Evolutionary conservation across 2,329 filamentous ascomycete genomes (phyloP).

Genomic region (Exophiala alcalophila): DNA sequence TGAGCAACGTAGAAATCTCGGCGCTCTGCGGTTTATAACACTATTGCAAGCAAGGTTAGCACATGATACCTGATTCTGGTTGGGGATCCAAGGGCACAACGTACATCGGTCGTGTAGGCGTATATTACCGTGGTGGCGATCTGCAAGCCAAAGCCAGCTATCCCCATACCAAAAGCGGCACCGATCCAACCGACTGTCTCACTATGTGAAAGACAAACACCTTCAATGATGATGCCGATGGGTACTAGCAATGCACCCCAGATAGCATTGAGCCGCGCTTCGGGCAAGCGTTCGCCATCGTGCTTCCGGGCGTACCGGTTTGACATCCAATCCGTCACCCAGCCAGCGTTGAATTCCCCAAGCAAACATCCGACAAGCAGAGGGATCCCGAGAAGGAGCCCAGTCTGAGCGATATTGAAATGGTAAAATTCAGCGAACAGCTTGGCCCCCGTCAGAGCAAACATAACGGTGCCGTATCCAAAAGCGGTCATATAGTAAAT

Average conservation of each 20-base stretch:
- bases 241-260: conserved; percentile 28
- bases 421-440: conserved; percentile 29
- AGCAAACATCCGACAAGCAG: conserved; percentile 28
- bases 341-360: conserved; percentile 28
- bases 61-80: too few species aligned
- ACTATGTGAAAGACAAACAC: conserved; percentile 30
- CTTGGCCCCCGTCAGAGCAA: conserved; percentile 28
- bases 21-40: conserved; percentile 39
- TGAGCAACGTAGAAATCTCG: conserved; percentile 36
- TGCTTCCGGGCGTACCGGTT: conserved; percentile 7
- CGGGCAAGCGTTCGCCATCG: conserved; percentile 7
- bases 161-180: conserved; percentile 37
- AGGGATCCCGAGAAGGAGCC: conserved; percentile 27
- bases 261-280: conserved; percentile 7
- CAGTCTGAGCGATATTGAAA: conserved; percentile 27
- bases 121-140: conserved; percentile 38
- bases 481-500: conserved; percentile 31
- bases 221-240: conserved; percentile 33
- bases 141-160: conserved; percentile 37
- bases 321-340: conserved; percentile 9
- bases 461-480: conserved; percentile 28
- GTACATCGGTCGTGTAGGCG: conserved; percentile 36
- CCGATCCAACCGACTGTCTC: conserved; percentile 34
- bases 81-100: conserved; percentile 10
- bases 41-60: conserved; percentile 1